A percentile compares a stretch with the other conserved stretches of the same genome.
Conservation (phyloP, 192 early-diverging fungal genomes). For the Mortierella hygrophila region DNA sequence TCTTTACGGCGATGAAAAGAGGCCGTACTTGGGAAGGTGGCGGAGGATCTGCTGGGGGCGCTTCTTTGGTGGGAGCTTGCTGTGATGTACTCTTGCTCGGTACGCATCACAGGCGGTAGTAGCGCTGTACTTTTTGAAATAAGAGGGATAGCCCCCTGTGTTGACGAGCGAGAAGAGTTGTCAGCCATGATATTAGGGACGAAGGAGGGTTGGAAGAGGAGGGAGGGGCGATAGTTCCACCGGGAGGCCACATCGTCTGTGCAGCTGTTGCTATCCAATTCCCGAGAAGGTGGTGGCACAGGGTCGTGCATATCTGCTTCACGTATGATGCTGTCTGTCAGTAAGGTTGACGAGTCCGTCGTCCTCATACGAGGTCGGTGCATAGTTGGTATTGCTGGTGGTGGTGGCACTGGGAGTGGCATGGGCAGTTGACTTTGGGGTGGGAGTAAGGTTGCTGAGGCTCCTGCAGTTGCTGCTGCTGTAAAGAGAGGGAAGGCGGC, state of each 20-base stretch:
- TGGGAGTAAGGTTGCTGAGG: background rate
- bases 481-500: background rate
- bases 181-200: background rate
- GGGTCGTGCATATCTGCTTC: background rate
- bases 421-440: background rate
- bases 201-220: slow-evolving; percentile 4
- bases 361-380: background rate
- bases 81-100: slow-evolving; percentile 8
- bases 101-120: background rate
- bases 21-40: background rate
- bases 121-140: background rate
- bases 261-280: background rate
- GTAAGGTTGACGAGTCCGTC: background rate
- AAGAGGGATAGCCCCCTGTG: background rate
- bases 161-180: background rate
- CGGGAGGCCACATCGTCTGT: background rate
- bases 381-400: background rate
- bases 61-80: background rate
- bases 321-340: background rate
- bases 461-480: background rate
- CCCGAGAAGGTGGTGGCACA: slow-evolving; percentile 1
- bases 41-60: background rate
- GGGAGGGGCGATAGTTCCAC: background rate
- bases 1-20: slow-evolving; percentile 10
- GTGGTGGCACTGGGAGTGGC: background rate